phyloP scores from a whole-genome alignment of 2,329 filamentous ascomycete species.

The Fusarium caatingaense region DNA sequence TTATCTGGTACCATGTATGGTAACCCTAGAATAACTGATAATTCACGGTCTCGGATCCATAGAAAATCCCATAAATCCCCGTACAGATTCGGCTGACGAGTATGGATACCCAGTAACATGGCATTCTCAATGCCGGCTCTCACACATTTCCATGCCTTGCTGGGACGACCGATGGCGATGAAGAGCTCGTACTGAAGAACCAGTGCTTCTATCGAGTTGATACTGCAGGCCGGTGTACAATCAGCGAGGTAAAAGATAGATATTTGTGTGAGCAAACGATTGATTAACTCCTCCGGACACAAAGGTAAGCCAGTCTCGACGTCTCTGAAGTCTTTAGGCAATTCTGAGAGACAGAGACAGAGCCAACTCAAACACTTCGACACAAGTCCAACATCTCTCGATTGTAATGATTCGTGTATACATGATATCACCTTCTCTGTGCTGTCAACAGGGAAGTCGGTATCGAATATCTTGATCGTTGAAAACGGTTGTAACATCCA shows the following conservation, averaged over 20 bases:
- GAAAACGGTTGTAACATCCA: constrained; percentile 36
- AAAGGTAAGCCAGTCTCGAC: constrained; percentile 49
- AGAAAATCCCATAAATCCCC: constrained; percentile 55
- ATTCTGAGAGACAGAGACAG: constrained; percentile 55
- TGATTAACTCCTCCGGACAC: constrained; percentile 41
- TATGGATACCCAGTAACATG: constrained; percentile 62
- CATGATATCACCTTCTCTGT: not conserved
- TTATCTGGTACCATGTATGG: constrained; percentile 18
- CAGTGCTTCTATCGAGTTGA: constrained; percentile 65
- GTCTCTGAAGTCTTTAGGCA: constrained; percentile 48
- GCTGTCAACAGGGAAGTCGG: not conserved
- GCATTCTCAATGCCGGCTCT: constrained; percentile 63
- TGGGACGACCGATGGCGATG: constrained; percentile 65
- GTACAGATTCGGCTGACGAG: constrained; percentile 47
- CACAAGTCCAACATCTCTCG: constrained; percentile 5
- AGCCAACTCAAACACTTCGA: constrained; percentile 57
- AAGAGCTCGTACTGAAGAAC: constrained; percentile 64
- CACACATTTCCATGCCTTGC: constrained; percentile 63
- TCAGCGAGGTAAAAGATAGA: not conserved
- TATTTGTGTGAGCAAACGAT: constrained; percentile 1
- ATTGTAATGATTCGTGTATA: not conserved
- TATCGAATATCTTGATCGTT: not conserved
- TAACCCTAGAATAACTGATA: constrained; percentile 24
- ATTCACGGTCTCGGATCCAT: constrained; percentile 57
- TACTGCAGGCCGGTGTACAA: constrained; percentile 43